phyloP scores from a whole-genome alignment of 805 yeast genomes.

The Lachancea fermentati region DNA sequence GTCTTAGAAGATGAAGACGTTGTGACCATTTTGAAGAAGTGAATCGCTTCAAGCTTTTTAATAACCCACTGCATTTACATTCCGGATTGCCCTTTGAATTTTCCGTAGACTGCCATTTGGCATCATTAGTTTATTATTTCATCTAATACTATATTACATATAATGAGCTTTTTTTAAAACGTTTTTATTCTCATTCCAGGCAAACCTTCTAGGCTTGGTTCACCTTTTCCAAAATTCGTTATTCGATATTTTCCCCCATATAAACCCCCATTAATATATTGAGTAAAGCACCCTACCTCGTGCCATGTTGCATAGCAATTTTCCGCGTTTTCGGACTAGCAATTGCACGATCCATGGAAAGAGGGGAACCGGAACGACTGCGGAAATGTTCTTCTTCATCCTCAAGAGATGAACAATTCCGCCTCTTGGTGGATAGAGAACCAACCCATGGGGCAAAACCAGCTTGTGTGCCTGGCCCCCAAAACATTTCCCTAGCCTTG shows the following conservation, averaged over 20 bases:
- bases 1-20: constrained; percentile 92
- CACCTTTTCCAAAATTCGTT: no score
- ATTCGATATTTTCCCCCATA: not conserved
- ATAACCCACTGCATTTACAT: constrained; percentile 1
- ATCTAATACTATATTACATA: not conserved
- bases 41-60: constrained; percentile 3
- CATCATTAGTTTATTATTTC: not conserved
- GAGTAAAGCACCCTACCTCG: not conserved
- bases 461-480: constrained; percentile 11
- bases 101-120: not conserved
- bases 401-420: constrained; percentile 5
- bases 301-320: not conserved
- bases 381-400: constrained; percentile 1
- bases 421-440: constrained; percentile 7
- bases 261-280: not conserved
- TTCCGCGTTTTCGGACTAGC: not conserved
- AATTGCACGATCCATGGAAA: not conserved
- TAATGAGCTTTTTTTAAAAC: no score
- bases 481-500: constrained; percentile 15
- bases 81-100: not conserved
- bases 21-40: constrained; percentile 83
- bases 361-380: not conserved
- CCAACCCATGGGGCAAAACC: not conserved
- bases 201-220: no score
- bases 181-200: no score